Evolutionary conservation across 495 filamentous ascomycete species (phyloP).

Genomic region (Aeminium ludgeri): DNA sequence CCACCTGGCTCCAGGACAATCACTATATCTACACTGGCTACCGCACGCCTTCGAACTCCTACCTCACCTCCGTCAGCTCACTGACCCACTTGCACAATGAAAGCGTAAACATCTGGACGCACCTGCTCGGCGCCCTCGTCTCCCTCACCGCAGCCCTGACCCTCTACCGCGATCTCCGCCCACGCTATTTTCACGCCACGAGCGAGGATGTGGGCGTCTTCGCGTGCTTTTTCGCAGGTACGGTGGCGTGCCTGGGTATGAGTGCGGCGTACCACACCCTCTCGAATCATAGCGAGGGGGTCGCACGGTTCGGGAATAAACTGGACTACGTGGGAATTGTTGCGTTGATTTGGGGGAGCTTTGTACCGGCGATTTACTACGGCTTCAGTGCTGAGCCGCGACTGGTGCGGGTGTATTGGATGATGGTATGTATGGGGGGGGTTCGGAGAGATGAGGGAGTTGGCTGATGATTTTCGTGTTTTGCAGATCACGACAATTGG

Average conservation of each 20-base stretch:
- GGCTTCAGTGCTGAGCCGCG: slow-evolving; percentile 54
- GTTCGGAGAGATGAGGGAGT: too few relatives aligned
- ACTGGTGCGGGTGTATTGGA: slow-evolving; percentile 53
- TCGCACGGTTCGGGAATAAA: slow-evolving; percentile 46
- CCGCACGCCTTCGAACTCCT: slow-evolving; percentile 50
- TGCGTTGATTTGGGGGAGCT: slow-evolving; percentile 71
- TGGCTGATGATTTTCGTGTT: background rate
- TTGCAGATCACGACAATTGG: slow-evolving; percentile 59
- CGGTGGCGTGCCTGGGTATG: slow-evolving; percentile 64
- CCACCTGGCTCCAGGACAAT: slow-evolving; percentile 60
- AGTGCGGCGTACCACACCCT: slow-evolving; percentile 65
- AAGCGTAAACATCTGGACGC: slow-evolving; percentile 85
- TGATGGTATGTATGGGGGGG: slow-evolving; percentile 36
- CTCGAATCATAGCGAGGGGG: slow-evolving; percentile 44
- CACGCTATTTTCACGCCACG: slow-evolving; percentile 51
- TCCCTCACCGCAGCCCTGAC: slow-evolving; percentile 28
- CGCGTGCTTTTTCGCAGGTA: slow-evolving; percentile 62
- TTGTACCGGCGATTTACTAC: slow-evolving; percentile 73
- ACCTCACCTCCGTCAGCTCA: slow-evolving; percentile 43
- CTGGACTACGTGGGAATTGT: slow-evolving; percentile 90
- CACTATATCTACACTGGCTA: slow-evolving; percentile 58
- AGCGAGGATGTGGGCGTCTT: slow-evolving; percentile 53
- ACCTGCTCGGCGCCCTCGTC: slow-evolving; percentile 48
- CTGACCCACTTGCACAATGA: slow-evolving; percentile 78
- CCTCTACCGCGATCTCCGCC: slow-evolving; percentile 36